Evolutionary conservation across 2,329 filamentous ascomycete genomes (phyloP), one percentile per base, ranked within the genome.

Genomic region (Aciculosporium take): DNA sequence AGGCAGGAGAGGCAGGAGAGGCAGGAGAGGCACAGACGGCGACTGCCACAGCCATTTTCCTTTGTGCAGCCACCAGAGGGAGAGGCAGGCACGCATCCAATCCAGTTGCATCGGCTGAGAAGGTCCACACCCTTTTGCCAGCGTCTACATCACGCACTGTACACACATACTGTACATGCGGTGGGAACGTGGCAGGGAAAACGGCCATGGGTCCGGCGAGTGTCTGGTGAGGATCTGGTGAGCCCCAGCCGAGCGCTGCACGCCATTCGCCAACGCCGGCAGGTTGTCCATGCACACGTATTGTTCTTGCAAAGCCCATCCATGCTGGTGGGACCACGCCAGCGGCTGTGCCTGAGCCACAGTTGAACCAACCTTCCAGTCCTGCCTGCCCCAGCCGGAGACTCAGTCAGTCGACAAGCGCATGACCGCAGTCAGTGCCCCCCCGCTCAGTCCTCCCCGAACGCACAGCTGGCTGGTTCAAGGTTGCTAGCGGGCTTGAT

Each of bases 391-490:
- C 39, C 31, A 33, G 23, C 23, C 28, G 15, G 9, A 21, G 38
- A 40, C 38, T 40, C 38, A 40, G 38, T 33, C 23, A 8, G 28
- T 21, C 33, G 33, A 24, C 33, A 17, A 20, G 33, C 8, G 33
- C 37, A 39, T 39, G 37, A 27, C 13, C 13, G 18, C 17, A 17
- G 17, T 29, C 28, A 10, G 17, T 23, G n/a, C 37, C 25, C 25
- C 30, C 29, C 39, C 39, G 39, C 39, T 40, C 39, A 40, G 39
- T 40, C 39, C 39, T 29, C 29, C 29, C 8, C 37, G 17, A n/a
- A 13, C 36, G 13, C 20, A 36, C 21, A 12, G 24, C 4, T 6
- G 27, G 36, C 18, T 39, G 18, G 17, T n/a, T 31, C n/a, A n/a
- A n/a, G n/a, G n/a, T n/a, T n/a, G 28, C n/a, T 32, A 20, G 30